These are phyloP conservation scores for Daedalea quercina DNA, from an alignment of 768 basidiomycete species.

Conservation along the genomic window DNA sequence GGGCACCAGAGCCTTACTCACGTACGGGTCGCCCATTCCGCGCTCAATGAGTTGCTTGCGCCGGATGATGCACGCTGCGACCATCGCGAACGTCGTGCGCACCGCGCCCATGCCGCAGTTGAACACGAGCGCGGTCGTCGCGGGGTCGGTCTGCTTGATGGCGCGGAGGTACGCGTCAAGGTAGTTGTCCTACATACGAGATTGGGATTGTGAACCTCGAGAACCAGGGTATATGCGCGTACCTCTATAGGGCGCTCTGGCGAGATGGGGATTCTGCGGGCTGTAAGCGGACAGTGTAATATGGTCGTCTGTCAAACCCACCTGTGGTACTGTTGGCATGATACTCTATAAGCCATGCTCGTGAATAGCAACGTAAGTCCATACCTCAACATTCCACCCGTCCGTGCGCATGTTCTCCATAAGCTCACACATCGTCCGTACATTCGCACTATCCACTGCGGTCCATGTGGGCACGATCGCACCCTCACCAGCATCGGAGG, in stretches of 20 bases:
- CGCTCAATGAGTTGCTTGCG: conserved; percentile 56
- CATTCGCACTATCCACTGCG: conserved; percentile 72
- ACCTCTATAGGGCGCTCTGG: conserved; percentile 89
- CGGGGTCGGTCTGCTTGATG: conserved; percentile 73
- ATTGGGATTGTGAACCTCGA: background rate
- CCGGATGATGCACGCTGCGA: conserved; percentile 82
- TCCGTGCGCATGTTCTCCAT: conserved; percentile 72
- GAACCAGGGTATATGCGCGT: conserved; percentile 9
- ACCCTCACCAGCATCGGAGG: conserved; percentile 60
- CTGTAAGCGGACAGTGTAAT: background rate
- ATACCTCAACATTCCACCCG: conserved; percentile 90
- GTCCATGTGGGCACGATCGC: conserved; percentile 93
- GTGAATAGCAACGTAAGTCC: too few species aligned
- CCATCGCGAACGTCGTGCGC: conserved; percentile 95
- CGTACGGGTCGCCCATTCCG: conserved; percentile 78
- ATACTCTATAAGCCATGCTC: background rate
- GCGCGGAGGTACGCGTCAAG: conserved; percentile 88
- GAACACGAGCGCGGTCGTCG: conserved; percentile 80
- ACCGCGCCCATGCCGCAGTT: conserved; percentile 98
- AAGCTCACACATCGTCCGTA: conserved; percentile 84
- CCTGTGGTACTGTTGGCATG: conserved; percentile 61
- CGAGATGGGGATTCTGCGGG: conserved; percentile 82
- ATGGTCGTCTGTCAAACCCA: conserved; percentile 22
- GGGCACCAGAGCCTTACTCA: conserved; percentile 26
- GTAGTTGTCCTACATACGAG: conserved; percentile 69